Evolutionary conservation across 495 filamentous ascomycete genomes (phyloP).

Genomic region (Aspergillus bridgeri): DNA sequence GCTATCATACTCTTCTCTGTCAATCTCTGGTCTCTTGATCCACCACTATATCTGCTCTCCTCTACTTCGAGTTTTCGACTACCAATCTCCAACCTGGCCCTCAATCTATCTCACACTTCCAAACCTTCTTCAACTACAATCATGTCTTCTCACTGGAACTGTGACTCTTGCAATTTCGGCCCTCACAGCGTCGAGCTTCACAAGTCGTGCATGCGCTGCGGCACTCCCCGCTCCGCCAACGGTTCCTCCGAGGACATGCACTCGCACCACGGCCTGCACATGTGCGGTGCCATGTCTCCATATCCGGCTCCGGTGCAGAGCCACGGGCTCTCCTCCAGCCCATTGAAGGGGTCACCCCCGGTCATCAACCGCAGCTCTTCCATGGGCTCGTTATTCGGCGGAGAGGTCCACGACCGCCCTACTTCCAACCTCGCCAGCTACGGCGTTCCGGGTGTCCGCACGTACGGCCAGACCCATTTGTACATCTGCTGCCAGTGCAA

Average conservation of each 20-base stretch:
- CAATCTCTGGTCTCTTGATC: no score
- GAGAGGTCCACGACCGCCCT: background rate
- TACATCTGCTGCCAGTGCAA: slow-evolving; percentile 41
- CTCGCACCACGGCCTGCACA: background rate
- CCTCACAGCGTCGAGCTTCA: background rate
- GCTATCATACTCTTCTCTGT: no score
- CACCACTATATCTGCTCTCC: background rate
- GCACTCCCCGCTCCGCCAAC: background rate
- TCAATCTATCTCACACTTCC: background rate
- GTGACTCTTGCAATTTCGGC: background rate
- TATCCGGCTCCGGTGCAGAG: background rate
- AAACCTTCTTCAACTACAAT: background rate
- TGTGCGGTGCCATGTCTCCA: background rate
- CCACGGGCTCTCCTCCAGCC: background rate
- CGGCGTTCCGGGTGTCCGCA: background rate
- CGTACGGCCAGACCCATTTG: slow-evolving; percentile 16
- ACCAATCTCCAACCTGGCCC: background rate
- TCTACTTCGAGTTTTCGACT: background rate
- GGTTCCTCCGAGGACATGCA: background rate
- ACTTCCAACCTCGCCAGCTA: background rate
- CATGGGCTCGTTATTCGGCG: background rate
- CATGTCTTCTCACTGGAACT: background rate
- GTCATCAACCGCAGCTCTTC: background rate
- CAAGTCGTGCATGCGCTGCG: background rate
- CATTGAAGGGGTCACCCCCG: background rate